Evolutionary conservation across 257 asterid species (phyloP), one percentile per base, ranked within the genome.

Genomic region (Solanum piurae): DNA sequence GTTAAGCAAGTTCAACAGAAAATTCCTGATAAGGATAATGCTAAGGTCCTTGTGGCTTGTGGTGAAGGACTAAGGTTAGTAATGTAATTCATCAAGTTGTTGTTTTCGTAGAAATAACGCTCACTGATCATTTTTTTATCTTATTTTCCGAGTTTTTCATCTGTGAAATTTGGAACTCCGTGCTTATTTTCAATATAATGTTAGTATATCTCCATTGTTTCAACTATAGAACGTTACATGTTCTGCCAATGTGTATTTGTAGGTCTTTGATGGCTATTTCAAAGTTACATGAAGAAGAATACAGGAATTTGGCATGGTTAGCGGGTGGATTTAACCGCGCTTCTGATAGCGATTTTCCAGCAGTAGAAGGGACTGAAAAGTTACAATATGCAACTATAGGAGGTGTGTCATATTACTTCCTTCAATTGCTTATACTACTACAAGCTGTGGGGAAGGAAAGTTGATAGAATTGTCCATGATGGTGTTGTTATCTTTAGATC

Each of bases 1-100:
- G 40, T 94, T 49, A 60, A 90, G 25, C 93, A 93, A 82, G 98
- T 96, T 83, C 95, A 89, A n/a, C 72, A 68, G 13, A 42, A 80
- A 83, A 91, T 93, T 64, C 98, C 98, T 18, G 95, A 93, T 75
- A 96, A 95, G 88, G 92, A 94, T 16, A 86, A 82, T 82, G 85
- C 95, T 38, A 95, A 94, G 93, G 84, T 96, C 27, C 95, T 96
- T 29, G 97, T 94, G 10, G 98, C 99, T 9, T 96, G 99, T 77
- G 99, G 99, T 55, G 98, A 96, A 90, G 98, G 98, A 83, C 86
- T 95, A 12, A 94, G 98, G 99, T 96, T 91, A 34, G 68, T 14
- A 16, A 34, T 16, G 37, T 64, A 37, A 12, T 66, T 27, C 1
- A 62, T 37, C 44, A 52, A 52, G 33, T 2, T 33, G 23, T 12